A percentile compares a stretch with the other conserved stretches of the same genome.
Conservation (phyloP, 2,329 filamentous ascomycete genomes). For the Chrysoporthe puriensis region DNA sequence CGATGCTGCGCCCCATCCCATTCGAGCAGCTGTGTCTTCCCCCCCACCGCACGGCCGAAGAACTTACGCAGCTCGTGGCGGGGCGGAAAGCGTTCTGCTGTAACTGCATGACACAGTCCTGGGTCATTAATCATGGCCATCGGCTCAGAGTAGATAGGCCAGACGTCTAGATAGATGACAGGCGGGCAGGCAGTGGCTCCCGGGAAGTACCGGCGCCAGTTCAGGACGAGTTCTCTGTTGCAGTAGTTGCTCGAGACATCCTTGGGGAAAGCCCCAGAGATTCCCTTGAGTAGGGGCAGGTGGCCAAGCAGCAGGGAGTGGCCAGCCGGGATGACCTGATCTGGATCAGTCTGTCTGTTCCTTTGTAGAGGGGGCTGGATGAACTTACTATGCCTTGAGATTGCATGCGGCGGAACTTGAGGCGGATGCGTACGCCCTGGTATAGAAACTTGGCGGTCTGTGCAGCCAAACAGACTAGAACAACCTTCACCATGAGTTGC, state of each 20-base stretch:
- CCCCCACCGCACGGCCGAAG: conserved; percentile 8
- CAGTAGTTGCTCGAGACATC: conserved; percentile 19
- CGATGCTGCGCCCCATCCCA: conserved; percentile 21
- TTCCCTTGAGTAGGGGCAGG: neutral
- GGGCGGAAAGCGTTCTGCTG: conserved; percentile 16
- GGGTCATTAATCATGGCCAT: conserved; percentile 23
- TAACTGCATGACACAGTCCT: conserved; percentile 12
- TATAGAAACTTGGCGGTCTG: neutral
- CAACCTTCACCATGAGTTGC: neutral
- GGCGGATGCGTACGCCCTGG: neutral
- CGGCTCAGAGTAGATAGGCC: conserved; percentile 30
- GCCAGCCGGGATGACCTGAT: neutral
- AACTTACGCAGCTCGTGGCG: conserved; percentile 18
- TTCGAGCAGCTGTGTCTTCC: conserved; percentile 11
- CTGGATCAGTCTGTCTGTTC: neutral
- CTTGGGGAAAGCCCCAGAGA: neutral
- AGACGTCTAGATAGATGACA: conserved; percentile 32
- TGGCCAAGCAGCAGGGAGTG: conserved; percentile 4
- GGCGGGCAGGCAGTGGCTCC: conserved; percentile 18
- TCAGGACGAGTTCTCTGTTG: conserved; percentile 4
- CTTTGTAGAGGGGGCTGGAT: neutral
- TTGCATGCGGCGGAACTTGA: conserved; percentile 4
- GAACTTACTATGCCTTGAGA: neutral
- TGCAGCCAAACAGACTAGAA: neutral
- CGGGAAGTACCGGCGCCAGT: conserved; percentile 30